Conservation (phyloP, 495 filamentous ascomycete species). For the Bryoglossum gracile region DNA sequence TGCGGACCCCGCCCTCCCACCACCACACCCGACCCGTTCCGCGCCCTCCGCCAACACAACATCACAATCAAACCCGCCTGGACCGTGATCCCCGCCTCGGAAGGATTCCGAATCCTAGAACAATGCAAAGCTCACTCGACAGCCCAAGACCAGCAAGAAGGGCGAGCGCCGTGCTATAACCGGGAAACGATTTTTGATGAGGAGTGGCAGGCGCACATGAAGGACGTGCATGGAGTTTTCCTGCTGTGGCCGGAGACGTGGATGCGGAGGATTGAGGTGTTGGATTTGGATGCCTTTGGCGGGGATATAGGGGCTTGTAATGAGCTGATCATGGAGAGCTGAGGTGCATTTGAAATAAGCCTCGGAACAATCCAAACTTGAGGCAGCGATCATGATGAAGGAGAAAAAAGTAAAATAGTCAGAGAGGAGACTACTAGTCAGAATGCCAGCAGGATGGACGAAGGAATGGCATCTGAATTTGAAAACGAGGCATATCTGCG, state of each 20-base stretch:
- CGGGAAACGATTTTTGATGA: constrained; percentile 23
- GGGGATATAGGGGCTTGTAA: constrained; percentile 22
- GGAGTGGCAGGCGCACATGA: constrained; percentile 26
- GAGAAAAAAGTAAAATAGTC: too few relatives aligned
- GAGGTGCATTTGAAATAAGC: too few relatives aligned
- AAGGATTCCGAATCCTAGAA: constrained; percentile 21
- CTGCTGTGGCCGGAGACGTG: constrained; percentile 23
- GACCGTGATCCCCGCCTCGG: constrained; percentile 18
- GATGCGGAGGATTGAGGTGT: constrained; percentile 22
- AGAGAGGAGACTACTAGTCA: too few relatives aligned
- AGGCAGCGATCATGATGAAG: too few relatives aligned
- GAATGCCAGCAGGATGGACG: too few relatives aligned
- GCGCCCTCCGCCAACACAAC: constrained; percentile 14
- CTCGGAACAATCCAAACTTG: too few relatives aligned
- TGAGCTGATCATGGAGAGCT: constrained; percentile 20
- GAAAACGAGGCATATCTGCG: too few relatives aligned
- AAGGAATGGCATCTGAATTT: too few relatives aligned
- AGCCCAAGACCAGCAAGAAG: background rate
- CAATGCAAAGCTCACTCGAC: constrained; percentile 10
- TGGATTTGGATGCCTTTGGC: constrained; percentile 23
- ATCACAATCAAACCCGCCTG: constrained; percentile 19
- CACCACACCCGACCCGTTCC: constrained; percentile 10
- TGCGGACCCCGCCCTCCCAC: background rate
- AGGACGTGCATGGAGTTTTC: constrained; percentile 22
- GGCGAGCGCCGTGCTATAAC: constrained; percentile 18